Conservation (phyloP, 2,329 filamentous ascomycete species). For the Diplodia seriata region DNA sequence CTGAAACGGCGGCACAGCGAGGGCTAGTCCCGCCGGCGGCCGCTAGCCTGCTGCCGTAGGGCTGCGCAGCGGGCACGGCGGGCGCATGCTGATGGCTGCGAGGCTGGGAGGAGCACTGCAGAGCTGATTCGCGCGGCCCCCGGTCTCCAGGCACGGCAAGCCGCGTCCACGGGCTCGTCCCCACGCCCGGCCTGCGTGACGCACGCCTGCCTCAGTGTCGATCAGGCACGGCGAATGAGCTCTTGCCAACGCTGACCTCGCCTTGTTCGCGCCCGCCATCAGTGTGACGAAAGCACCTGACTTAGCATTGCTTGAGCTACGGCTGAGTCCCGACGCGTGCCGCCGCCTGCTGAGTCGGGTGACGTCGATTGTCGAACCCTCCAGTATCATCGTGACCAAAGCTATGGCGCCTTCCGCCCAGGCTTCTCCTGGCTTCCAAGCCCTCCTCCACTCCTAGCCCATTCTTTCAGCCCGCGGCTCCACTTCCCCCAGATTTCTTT, state of each 20-base stretch:
- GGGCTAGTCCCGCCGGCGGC: background rate
- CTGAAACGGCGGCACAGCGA: background rate
- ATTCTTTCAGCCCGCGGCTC: conserved; percentile 5
- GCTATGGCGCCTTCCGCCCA: conserved; percentile 25
- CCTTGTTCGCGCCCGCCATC: background rate
- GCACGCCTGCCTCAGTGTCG: conserved; percentile 22
- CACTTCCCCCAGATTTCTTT: conserved; percentile 3
- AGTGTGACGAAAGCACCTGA: conserved; percentile 27
- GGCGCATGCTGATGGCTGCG: conserved; percentile 17
- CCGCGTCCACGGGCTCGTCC: conserved; percentile 25
- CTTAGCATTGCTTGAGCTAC: background rate
- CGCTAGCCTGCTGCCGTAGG: conserved; percentile 2
- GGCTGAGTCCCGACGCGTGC: background rate
- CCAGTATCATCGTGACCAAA: conserved; percentile 26
- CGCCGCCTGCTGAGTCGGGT: conserved; percentile 23
- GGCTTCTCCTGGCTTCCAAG: conserved; percentile 15
- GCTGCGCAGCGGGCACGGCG: conserved; percentile 12
- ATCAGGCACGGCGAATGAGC: conserved; percentile 31
- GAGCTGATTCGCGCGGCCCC: conserved; percentile 19
- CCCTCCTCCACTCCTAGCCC: background rate
- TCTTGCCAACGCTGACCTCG: conserved; percentile 19
- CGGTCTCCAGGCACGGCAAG: conserved; percentile 19
- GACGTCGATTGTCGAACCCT: conserved; percentile 27
- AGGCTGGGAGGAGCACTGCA: background rate
- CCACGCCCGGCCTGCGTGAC: conserved; percentile 30